These are phyloP conservation scores for Guadua angustifolia DNA, from an alignment of 176 grass and related monocot species.

Conservation along the genomic window DNA sequence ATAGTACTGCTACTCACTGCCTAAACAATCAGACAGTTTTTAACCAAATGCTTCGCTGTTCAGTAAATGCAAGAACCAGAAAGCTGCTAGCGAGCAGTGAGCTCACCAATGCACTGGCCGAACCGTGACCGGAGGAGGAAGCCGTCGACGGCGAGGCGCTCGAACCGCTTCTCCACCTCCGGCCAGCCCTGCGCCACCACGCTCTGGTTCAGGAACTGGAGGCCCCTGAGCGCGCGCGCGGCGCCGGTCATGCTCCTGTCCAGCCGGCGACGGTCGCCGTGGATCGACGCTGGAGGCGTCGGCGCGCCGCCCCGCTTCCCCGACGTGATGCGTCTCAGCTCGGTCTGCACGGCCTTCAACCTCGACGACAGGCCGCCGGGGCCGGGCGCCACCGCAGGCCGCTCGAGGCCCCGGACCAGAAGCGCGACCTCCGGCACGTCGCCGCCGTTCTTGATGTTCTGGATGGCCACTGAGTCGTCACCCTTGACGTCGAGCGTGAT, in stretches of 20 bases:
- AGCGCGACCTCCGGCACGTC: slow-evolving; percentile 46
- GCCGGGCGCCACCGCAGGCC: background rate
- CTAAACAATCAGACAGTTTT: background rate
- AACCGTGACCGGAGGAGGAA: slow-evolving; percentile 80
- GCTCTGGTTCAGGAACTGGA: slow-evolving; percentile 80
- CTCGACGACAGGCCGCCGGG: slow-evolving; percentile 57
- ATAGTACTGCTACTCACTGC: background rate
- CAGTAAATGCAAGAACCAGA: background rate
- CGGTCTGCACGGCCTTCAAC: slow-evolving; percentile 56
- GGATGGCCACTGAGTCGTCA: slow-evolving; percentile 54
- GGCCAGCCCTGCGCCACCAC: slow-evolving; percentile 72
- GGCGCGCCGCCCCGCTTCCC: slow-evolving; percentile 12
- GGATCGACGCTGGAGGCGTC: background rate
- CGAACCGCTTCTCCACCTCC: slow-evolving; percentile 75
- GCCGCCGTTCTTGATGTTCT: slow-evolving; percentile 29
- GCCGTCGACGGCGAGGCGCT: slow-evolving; percentile 72
- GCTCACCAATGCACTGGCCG: slow-evolving; percentile 85
- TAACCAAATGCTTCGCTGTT: background rate
- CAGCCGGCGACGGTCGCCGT: slow-evolving; percentile 40
- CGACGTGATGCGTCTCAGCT: slow-evolving; percentile 61
- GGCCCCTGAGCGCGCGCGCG: slow-evolving; percentile 60
- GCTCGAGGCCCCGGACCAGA: slow-evolving; percentile 28
- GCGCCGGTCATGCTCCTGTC: slow-evolving; percentile 73
- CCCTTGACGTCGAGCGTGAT: slow-evolving; percentile 69
- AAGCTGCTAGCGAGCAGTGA: background rate